Conservation (phyloP, 495 filamentous ascomycete genomes). For the Penicillium desertorum region DNA sequence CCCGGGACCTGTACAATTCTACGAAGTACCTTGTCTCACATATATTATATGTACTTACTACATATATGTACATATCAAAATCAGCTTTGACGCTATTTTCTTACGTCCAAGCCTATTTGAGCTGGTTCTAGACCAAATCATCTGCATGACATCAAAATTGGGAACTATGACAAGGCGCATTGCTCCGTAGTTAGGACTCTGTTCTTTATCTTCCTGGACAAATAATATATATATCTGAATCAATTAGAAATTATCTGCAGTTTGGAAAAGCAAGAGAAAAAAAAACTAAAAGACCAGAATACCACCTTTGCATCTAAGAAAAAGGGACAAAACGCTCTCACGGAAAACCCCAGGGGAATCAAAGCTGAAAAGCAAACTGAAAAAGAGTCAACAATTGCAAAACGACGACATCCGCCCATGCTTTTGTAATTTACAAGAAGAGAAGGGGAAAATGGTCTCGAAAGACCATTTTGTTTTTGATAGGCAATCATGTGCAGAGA, state of each 20-base stretch:
- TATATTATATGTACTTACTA: not conserved
- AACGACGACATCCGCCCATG: slow-evolving; percentile 40
- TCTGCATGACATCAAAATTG: slow-evolving; percentile 21
- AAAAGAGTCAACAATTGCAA: slow-evolving; percentile 24
- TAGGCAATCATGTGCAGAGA: slow-evolving; percentile 19
- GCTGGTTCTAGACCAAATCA: slow-evolving; percentile 1
- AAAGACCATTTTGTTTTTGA: slow-evolving; percentile 17
- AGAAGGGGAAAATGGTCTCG: slow-evolving; percentile 7
- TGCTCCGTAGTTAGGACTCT: not conserved
- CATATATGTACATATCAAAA: not conserved
- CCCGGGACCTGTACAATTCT: not conserved
- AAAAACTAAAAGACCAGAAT: slow-evolving; percentile 16
- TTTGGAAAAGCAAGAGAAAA: slow-evolving; percentile 9
- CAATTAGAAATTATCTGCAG: slow-evolving; percentile 27
- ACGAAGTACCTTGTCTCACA: not conserved
- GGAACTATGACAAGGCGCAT: slow-evolving; percentile 1
- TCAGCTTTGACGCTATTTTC: not conserved
- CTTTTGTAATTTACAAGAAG: slow-evolving; percentile 49
- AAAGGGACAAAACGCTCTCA: slow-evolving; percentile 16
- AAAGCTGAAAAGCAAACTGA: slow-evolving; percentile 24
- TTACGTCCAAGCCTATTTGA: not conserved
- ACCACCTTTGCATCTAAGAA: slow-evolving; percentile 30
- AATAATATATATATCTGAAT: slow-evolving; percentile 3
- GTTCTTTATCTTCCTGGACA: not conserved
- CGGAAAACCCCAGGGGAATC: slow-evolving; percentile 23